Base-by-base conservation (phyloP, 148 eudicot species). In the Fagopyrum homotropicum region DNA sequence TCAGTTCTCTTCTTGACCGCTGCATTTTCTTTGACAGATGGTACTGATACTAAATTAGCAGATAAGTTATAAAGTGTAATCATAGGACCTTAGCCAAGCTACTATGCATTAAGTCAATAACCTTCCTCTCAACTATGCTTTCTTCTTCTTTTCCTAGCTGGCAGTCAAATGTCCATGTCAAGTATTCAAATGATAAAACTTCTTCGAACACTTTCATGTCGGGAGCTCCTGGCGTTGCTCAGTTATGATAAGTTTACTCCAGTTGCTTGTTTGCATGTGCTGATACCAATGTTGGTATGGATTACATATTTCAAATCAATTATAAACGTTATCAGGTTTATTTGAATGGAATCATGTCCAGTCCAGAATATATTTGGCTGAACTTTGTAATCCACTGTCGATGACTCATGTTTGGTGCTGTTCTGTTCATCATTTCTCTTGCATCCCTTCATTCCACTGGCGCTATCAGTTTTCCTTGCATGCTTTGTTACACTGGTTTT, bases 231-330 rank as follows among this genome's bases (percentile, higher is more conserved):
- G 71, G 14, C n/a, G 45, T 40, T 29, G 47, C 44, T 30, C n/a
- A 40, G 19, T 14, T 66, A 0, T 4, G 71, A 66, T 6, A 40
- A 59, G 1, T 40, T 66, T 12, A 35, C 9, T 40, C 17, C 19
- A 35, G 44, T 64, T 35, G 15, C 47, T 66, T 66, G 46, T 66
- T 66, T 66, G 46, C 71, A 40, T 66, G 19, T 40, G 71, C 19
- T 15, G n/a, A 14, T 66, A 66, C 40, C 47, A 59, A 59, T 59
- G 0, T 40, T 40, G 45, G 10, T 5, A 43, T 40, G 17, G 22
- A 14, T 66, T 66, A 6, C 71, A 40, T 14, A 66, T 66, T 40
- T 35, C 3, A 66, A 66, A 66, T 66, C 17, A 40, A 43, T 12
- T 12, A 14, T 12, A 66, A 4, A 35, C 3, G 5, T 40, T 43